Evolutionary conservation across 768 basidiomycete genomes (phyloP).

Genomic region (Tylopilus plumbeoviolaceoides): DNA sequence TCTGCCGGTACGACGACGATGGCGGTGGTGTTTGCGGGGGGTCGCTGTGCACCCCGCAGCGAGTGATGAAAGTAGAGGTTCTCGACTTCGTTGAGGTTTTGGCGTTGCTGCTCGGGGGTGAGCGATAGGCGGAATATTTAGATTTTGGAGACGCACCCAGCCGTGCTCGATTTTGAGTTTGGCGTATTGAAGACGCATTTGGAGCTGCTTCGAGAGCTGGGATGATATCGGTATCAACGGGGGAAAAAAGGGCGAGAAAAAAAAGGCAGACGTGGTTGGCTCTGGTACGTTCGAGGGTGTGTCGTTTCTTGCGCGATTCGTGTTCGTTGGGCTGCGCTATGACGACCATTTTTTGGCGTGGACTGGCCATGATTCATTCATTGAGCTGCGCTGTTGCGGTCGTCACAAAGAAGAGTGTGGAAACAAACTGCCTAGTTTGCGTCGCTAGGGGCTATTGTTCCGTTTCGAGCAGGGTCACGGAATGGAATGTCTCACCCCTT

Average conservation of each 20-base stretch:
- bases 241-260: neutral
- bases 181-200: constrained; percentile 73
- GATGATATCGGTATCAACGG: too few species aligned
- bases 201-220: constrained; percentile 68
- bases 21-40: too few species aligned
- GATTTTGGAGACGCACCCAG: constrained; percentile 48
- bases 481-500: neutral
- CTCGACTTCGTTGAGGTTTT: constrained; percentile 77
- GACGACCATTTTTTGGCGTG: constrained; percentile 18
- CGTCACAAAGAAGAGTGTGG: neutral
- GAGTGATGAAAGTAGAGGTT: constrained; percentile 79
- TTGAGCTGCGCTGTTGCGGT: neutral
- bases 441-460: neutral
- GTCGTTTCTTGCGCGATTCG: constrained; percentile 41
- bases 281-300: constrained; percentile 52
- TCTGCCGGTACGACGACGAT: too few species aligned
- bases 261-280: constrained; percentile 48
- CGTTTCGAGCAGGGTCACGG: neutral
- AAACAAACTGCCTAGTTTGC: neutral
- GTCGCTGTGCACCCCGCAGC: too few species aligned
- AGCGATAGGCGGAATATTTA: neutral
- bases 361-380: constrained; percentile 11
- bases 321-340: constrained; percentile 25
- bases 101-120: constrained; percentile 54
- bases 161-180: constrained; percentile 77